Evolutionary conservation across 768 basidiomycete genomes (phyloP).

Genomic region (Boletus pseudo-olivaceus): DNA sequence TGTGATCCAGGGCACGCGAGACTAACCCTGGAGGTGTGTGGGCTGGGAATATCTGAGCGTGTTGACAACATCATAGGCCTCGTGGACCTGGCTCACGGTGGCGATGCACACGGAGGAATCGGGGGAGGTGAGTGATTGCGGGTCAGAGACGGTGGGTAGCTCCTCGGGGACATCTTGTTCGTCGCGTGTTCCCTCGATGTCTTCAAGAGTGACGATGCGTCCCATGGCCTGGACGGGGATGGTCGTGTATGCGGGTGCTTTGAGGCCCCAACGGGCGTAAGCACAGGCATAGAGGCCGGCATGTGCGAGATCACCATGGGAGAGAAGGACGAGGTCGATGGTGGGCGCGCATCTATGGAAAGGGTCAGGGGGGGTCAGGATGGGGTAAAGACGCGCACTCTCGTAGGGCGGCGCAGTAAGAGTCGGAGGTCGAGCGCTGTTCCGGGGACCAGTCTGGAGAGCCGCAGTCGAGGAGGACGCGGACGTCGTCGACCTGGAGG

Average conservation of each 20-base stretch:
- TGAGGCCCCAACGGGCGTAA: conserved; percentile 79
- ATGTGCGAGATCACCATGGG: conserved; percentile 88
- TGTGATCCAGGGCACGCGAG: conserved; percentile 1
- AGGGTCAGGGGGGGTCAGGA: conserved; percentile 2
- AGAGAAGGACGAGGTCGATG: conserved; percentile 87
- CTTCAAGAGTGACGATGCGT: conserved; percentile 84
- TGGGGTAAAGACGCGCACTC: conserved; percentile 46
- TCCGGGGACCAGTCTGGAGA: conserved; percentile 84
- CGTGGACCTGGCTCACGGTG: conserved; percentile 80
- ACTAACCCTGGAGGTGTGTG: conserved; percentile 85
- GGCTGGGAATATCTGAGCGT: conserved; percentile 95
- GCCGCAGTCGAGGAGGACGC: conserved; percentile 92
- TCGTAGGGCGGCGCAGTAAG: conserved; percentile 64
- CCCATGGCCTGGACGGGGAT: conserved; percentile 96
- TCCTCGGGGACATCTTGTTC: conserved; percentile 58
- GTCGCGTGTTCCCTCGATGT: conserved; percentile 75
- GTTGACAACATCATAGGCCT: conserved; percentile 89
- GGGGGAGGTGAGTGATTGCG: conserved; percentile 7
- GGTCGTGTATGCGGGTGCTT: conserved; percentile 89
- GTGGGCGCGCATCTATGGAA: conserved; percentile 64
- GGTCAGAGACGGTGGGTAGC: conserved; percentile 19
- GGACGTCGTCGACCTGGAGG: conserved; percentile 90
- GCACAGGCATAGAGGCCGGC: conserved; percentile 94
- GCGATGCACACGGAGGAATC: conserved; percentile 57
- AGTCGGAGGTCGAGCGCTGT: conserved; percentile 25